phyloP scores from a whole-genome alignment of 2,329 filamentous ascomycete species.

The Diaporthe destruens region DNA sequence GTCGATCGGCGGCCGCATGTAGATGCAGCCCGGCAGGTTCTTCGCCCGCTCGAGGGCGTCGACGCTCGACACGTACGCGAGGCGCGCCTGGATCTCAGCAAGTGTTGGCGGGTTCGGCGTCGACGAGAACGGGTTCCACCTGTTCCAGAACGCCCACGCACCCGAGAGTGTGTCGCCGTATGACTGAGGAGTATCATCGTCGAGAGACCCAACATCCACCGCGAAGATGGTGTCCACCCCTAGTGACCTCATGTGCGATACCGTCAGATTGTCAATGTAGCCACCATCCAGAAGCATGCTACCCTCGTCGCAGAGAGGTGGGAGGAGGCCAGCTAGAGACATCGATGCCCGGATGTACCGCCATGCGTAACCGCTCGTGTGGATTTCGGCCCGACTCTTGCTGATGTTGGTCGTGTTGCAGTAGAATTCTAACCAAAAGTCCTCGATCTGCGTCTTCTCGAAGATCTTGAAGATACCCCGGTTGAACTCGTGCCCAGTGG shows the following conservation, averaged over 20 bases:
- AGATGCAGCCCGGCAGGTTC: slow-evolving; percentile 88
- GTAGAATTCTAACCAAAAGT: slow-evolving; percentile 99
- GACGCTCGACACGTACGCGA: slow-evolving; percentile 95
- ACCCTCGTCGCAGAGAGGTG: slow-evolving; percentile 95
- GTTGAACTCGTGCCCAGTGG: slow-evolving; percentile 98
- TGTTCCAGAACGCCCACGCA: slow-evolving; percentile 93
- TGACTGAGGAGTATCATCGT: slow-evolving; percentile 90
- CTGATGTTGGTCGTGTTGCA: slow-evolving; percentile 99
- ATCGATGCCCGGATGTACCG: slow-evolving; percentile 96
- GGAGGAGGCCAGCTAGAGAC: slow-evolving; percentile 92
- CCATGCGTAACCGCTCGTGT: slow-evolving; percentile 98
- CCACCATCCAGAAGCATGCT: slow-evolving; percentile 97
- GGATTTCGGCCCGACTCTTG: slow-evolving; percentile 90
- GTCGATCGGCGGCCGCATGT: slow-evolving; percentile 96
- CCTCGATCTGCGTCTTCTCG: slow-evolving; percentile 95
- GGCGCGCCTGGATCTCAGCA: slow-evolving; percentile 92
- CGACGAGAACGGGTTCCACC: slow-evolving; percentile 95
- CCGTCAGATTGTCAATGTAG: slow-evolving; percentile 96
- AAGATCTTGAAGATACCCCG: slow-evolving; percentile 99
- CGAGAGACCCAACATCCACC: slow-evolving; percentile 91
- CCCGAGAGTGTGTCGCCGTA: slow-evolving; percentile 96
- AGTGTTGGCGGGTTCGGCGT: slow-evolving; percentile 93
- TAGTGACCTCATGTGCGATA: slow-evolving; percentile 95
- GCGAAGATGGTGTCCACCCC: slow-evolving; percentile 96
- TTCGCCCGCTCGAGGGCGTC: slow-evolving; percentile 96